Conservation (phyloP, 2,329 filamentous ascomycete genomes). For the Epichloe baconii region DNA sequence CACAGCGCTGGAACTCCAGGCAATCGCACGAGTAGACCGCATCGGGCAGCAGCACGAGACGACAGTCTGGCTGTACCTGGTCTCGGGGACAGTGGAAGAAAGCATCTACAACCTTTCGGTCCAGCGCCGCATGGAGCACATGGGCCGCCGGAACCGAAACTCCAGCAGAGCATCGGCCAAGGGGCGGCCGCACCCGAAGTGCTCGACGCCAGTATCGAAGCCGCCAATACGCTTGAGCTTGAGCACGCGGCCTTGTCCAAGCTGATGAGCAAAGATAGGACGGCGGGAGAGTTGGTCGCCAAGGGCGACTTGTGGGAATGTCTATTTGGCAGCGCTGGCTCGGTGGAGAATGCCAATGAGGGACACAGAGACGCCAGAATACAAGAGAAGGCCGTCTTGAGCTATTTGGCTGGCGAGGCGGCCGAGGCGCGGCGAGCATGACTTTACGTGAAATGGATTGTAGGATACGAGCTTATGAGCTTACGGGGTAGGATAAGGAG, state of each 20-base stretch:
- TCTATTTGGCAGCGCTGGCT: constrained; percentile 53
- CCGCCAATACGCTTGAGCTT: constrained; percentile 73
- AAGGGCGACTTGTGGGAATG: constrained; percentile 79
- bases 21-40: constrained; percentile 85
- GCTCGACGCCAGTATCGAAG: constrained; percentile 55
- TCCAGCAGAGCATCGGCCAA: constrained; percentile 24
- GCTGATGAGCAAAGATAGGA: constrained; percentile 55
- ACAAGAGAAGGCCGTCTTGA: constrained; percentile 23
- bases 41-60: constrained; percentile 84
- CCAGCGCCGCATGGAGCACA: constrained; percentile 62
- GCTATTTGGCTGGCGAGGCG: constrained; percentile 33
- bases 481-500: too few relatives aligned
- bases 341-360: constrained; percentile 12
- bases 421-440: constrained; percentile 11
- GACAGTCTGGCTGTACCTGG: constrained; percentile 88
- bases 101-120: constrained; percentile 84
- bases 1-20: constrained; percentile 85
- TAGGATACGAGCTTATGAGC: not conserved
- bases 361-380: constrained; percentile 13
- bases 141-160: constrained; percentile 30
- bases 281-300: constrained; percentile 67
- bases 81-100: constrained; percentile 85
- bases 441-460: not conserved
- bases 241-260: constrained; percentile 58
- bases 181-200: constrained; percentile 28